Conservation (phyloP, 768 basidiomycete genomes). For the Pisolithus tinctorius region DNA sequence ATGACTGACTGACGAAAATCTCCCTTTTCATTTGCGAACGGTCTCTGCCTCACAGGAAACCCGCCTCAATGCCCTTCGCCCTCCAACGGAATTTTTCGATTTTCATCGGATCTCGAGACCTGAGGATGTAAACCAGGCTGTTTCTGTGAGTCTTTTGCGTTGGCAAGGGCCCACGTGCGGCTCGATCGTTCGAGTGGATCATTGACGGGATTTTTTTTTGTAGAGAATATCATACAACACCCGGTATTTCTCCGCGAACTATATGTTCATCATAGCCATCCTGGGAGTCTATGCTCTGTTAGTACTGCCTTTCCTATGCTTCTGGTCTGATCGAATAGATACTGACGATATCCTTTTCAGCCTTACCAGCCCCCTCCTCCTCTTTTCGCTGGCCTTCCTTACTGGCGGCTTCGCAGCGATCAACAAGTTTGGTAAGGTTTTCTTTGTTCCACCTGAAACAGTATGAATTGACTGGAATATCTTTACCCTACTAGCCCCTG, state of each 20-base stretch:
- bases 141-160: constrained; percentile 44
- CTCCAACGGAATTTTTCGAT: constrained; percentile 78
- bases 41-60: constrained; percentile 54
- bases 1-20: not conserved
- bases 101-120: constrained; percentile 77
- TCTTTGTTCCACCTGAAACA: not conserved
- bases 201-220: not conserved
- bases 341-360: constrained; percentile 31
- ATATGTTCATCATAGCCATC: constrained; percentile 67
- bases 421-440: constrained; percentile 73
- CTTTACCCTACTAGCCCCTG: constrained; percentile 48
- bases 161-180: not conserved
- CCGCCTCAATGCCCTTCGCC: constrained; percentile 65
- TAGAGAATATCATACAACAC: constrained; percentile 95
- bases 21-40: not conserved
- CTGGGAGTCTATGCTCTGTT: constrained; percentile 87
- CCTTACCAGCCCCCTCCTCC: constrained; percentile 74
- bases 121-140: constrained; percentile 72
- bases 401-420: constrained; percentile 87
- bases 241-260: constrained; percentile 88
- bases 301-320: constrained; percentile 17
- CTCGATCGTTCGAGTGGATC: not conserved
- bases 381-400: constrained; percentile 81
- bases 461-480: not conserved
- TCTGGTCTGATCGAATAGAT: not conserved